Evolutionary conservation across 768 basidiomycete genomes (phyloP).

Genomic region (Butyriboletus loyo): DNA sequence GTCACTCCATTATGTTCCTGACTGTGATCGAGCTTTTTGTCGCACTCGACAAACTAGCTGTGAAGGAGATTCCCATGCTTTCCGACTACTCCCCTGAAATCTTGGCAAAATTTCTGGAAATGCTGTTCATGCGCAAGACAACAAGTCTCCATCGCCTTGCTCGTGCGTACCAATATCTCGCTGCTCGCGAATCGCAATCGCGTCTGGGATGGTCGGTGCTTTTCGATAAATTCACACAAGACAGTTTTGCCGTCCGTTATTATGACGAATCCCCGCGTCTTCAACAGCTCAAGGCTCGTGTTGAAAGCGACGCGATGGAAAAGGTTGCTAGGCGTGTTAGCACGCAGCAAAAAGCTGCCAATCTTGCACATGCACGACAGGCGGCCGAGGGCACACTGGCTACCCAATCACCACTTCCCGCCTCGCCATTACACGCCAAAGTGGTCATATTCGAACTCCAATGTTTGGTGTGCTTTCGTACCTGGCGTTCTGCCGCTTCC

Average conservation of each 20-base stretch:
- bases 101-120: slow-evolving; percentile 13
- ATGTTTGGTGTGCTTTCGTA: slow-evolving; percentile 31
- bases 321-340: slow-evolving; percentile 8
- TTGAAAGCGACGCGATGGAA: slow-evolving; percentile 28
- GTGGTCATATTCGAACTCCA: slow-evolving; percentile 38
- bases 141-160: slow-evolving; percentile 27
- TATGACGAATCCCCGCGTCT: slow-evolving; percentile 25
- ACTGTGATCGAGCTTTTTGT: slow-evolving; percentile 29
- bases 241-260: slow-evolving; percentile 35
- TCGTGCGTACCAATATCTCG: slow-evolving; percentile 31
- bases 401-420: slow-evolving; percentile 39
- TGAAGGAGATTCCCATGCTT: too few relatives aligned
- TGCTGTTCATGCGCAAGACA: slow-evolving; percentile 27
- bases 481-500: slow-evolving; percentile 39
- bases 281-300: slow-evolving; percentile 24
- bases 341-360: background rate
- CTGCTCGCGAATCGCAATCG: slow-evolving; percentile 21
- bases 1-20: slow-evolving; percentile 39
- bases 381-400: too few relatives aligned
- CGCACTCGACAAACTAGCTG: slow-evolving; percentile 29
- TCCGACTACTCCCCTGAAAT: slow-evolving; percentile 32
- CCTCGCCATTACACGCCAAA: slow-evolving; percentile 24
- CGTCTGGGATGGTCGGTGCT: slow-evolving; percentile 31
- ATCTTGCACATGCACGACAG: too few relatives aligned
- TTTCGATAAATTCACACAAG: slow-evolving; percentile 8